Evolutionary conservation across 345 rosid species (phyloP), one percentile per base, ranked within the genome.

Genomic region (Euphorbia pulcherrima): DNA sequence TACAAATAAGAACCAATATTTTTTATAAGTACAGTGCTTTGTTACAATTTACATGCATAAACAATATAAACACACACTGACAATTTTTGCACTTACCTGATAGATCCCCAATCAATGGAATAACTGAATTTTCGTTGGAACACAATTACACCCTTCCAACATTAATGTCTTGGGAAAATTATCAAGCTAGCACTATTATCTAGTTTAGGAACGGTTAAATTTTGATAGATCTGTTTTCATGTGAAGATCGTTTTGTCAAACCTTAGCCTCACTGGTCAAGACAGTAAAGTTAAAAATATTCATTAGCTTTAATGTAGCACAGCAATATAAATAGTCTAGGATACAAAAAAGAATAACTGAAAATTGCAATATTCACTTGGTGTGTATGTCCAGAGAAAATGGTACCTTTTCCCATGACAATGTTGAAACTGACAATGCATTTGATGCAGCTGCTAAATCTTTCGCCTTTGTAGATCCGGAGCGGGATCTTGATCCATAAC

Each of bases 401-500:
- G 53, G 56, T 33, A 93, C 98, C 93, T 90, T 93, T 60, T 86
- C 84, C 98, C 98, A 93, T 12, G 75, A 82, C 67, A 73, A 74
- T 59, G 90, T 70, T 55, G 83, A 72, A 62, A 64, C 75, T 21
- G 70, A 62, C 67, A 74, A 64, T 60, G 76, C 80, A 72, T 73
- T 78, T 56, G 79, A 74, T 68, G 72, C 18, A 74, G 80, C 64
- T 51, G 71, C 57, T 21, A 75, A 67, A 51, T 81, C 89, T 81
- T 81, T 81, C 41, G 58, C 73, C 78, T 79, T 81, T 37, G 52
- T 62, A 60, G 86, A 67, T 37, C 77, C 16, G 26, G 89, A 84
- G 72, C 74, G 82, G 28, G 92, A 87, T 78, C 78, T 87, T 72
- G 92, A 84, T 57, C 80, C 80, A 79, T 75, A 80, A 76, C 82